These are phyloP conservation scores for Tetrapisispora namnaoensis DNA, from an alignment of 805 yeast species.

Conservation along the genomic window DNA sequence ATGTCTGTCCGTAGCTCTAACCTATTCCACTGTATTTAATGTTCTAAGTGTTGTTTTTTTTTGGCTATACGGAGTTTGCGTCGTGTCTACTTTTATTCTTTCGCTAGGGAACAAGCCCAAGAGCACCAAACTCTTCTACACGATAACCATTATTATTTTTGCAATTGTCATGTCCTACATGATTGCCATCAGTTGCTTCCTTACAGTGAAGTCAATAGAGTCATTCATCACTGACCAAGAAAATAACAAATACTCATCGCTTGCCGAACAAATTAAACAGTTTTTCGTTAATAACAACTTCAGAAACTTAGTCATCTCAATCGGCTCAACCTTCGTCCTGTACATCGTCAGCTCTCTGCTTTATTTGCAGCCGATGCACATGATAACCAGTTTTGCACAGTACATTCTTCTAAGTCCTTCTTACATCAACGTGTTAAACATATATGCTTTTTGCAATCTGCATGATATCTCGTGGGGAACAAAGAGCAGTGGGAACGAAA, in stretches of 20 bases:
- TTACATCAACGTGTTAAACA: conserved; percentile 81
- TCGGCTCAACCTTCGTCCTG: conserved; percentile 71
- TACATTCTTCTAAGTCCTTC: conserved; percentile 79
- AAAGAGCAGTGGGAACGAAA: conserved; percentile 41
- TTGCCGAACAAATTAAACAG: conserved; percentile 28
- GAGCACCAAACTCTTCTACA: conserved; percentile 73
- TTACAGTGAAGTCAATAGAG: conserved; percentile 68
- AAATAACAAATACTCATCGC: conserved; percentile 4
- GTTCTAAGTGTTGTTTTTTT: conserved; percentile 68
- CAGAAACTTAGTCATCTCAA: conserved; percentile 79
- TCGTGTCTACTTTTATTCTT: conserved; percentile 77
- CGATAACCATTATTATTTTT: conserved; percentile 65
- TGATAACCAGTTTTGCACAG: conserved; percentile 80
- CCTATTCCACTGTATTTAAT: conserved; percentile 54
- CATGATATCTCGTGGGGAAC: conserved; percentile 99
- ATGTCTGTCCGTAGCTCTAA: conserved; percentile 61
- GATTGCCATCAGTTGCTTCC: conserved; percentile 78
- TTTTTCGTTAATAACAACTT: conserved; percentile 62
- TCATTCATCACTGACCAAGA: conserved; percentile 30
- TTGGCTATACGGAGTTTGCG: conserved; percentile 75
- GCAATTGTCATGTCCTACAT: conserved; percentile 84
- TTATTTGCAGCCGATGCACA: conserved; percentile 85
- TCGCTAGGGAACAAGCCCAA: conserved; percentile 92
- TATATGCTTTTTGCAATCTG: conserved; percentile 91
- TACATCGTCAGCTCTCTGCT: conserved; percentile 70